phyloP scores from a whole-genome alignment of 73 alveolate genomes.

The Breviolum minutum region DNA sequence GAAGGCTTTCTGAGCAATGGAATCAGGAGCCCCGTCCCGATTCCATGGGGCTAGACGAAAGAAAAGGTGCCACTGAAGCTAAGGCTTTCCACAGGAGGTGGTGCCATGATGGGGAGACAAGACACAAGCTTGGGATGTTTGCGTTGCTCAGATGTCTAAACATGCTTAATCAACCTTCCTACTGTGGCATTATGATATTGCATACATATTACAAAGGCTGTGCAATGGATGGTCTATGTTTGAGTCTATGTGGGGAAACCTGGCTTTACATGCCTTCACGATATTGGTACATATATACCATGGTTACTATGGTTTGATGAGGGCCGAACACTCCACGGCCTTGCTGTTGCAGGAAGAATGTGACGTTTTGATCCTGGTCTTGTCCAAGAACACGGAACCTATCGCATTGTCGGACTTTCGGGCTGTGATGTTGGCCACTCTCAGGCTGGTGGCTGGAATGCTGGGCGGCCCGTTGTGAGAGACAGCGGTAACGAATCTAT shows the following conservation, averaged over 20 bases:
- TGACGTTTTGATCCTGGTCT: slow-evolving; percentile 61
- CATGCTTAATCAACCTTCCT: no score
- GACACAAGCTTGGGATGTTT: no score
- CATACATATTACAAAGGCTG: no score
- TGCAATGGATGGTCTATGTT: no score
- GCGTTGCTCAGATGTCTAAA: no score
- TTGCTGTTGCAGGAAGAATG: slow-evolving; percentile 45
- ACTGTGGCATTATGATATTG: no score
- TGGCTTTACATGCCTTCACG: no score
- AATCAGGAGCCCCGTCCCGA: not conserved
- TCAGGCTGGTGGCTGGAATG: slow-evolving; percentile 26
- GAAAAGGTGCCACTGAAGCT: not conserved
- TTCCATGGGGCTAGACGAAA: not conserved
- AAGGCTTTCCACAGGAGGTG: not conserved
- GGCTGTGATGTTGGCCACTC: slow-evolving; percentile 83
- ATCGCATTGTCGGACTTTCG: slow-evolving; percentile 59
- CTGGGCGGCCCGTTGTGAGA: not conserved
- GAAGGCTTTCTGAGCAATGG: not conserved
- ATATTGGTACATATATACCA: no score
- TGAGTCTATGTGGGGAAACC: no score
- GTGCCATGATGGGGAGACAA: not conserved
- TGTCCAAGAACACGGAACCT: slow-evolving; percentile 62
- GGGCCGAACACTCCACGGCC: no score
- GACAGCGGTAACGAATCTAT: not conserved
- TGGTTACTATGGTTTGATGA: no score